A percentile compares a stretch with the other conserved stretches of the same genome.
Conservation (phyloP, 805 yeast genomes). For the Zygoascus flipseniorum region DNA sequence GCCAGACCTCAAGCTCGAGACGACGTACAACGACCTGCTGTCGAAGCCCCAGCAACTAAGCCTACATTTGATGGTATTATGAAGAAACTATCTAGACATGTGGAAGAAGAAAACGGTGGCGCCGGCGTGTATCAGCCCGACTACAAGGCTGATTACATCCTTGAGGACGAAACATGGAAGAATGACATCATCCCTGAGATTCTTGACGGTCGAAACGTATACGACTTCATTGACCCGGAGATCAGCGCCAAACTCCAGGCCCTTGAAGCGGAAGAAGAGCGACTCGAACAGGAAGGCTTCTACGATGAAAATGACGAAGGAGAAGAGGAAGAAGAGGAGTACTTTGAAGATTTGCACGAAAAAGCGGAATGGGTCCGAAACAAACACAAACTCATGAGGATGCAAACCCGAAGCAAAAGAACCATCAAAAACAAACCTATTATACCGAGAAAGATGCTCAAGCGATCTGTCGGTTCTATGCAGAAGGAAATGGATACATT, state of each 20-base stretch:
- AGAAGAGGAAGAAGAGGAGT: slow-evolving; percentile 56
- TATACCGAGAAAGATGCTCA: slow-evolving; percentile 80
- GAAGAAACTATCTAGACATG: slow-evolving; percentile 71
- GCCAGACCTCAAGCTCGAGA: slow-evolving; percentile 86
- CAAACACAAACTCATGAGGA: slow-evolving; percentile 88
- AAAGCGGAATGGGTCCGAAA: slow-evolving; percentile 95
- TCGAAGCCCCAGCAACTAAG: slow-evolving; percentile 65
- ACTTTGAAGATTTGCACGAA: slow-evolving; percentile 63
- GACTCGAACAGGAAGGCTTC: slow-evolving; percentile 88
- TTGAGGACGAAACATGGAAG: slow-evolving; percentile 97
- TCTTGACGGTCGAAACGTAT: slow-evolving; percentile 90
- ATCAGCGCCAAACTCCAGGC: slow-evolving; percentile 90
- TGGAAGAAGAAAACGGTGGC: slow-evolving; percentile 94
- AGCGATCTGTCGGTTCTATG: slow-evolving; percentile 57
- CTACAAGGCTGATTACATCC: slow-evolving; percentile 80
- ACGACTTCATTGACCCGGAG: slow-evolving; percentile 95
- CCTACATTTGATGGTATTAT: slow-evolving; percentile 32
- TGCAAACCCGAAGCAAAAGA: slow-evolving; percentile 79
- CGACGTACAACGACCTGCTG: slow-evolving; percentile 64
- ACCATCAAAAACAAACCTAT: slow-evolving; percentile 79
- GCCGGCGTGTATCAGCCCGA: slow-evolving; percentile 97
- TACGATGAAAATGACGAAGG: slow-evolving; percentile 73
- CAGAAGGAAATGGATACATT: slow-evolving; percentile 82
- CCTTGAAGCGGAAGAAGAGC: slow-evolving; percentile 94
- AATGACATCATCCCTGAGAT: slow-evolving; percentile 95